These are phyloP conservation scores for Ceratocystis variospora DNA, from an alignment of 2,329 filamentous ascomycete species.

Conservation along the genomic window DNA sequence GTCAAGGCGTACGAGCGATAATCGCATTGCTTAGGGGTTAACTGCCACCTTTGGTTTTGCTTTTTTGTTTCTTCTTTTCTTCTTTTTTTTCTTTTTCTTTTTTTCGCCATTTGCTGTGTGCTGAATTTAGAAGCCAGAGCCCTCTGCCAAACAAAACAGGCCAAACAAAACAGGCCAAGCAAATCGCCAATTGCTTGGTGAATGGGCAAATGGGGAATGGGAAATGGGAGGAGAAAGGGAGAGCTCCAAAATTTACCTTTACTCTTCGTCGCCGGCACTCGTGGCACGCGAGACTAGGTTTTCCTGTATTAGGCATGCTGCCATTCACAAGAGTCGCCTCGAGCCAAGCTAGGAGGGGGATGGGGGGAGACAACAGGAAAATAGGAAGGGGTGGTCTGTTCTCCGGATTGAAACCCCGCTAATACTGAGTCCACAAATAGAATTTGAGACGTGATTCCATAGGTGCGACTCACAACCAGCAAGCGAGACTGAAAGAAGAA, in stretches of 20 bases:
- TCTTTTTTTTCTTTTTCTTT: too few species aligned
- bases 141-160: not conserved
- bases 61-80: too few species aligned
- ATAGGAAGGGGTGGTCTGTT: not conserved
- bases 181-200: not conserved
- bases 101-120: not conserved
- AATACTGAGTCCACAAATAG: not conserved
- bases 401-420: not conserved
- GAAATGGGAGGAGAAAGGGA: not conserved
- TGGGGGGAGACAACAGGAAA: not conserved
- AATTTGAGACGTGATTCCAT: not conserved
- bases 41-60: too few species aligned
- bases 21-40: too few species aligned
- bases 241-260: not conserved
- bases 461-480: not conserved
- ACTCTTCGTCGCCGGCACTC: constrained; percentile 18
- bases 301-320: constrained; percentile 18
- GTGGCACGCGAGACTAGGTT: constrained; percentile 18
- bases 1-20: too few species aligned
- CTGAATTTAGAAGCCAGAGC: not conserved
- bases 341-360: not conserved
- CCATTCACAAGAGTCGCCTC: not conserved
- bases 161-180: not conserved
- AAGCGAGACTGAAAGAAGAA: not conserved
- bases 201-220: not conserved